Base-by-base conservation (phyloP, 169 alveolate genomes). In the Cystoisospora suis region DNA sequence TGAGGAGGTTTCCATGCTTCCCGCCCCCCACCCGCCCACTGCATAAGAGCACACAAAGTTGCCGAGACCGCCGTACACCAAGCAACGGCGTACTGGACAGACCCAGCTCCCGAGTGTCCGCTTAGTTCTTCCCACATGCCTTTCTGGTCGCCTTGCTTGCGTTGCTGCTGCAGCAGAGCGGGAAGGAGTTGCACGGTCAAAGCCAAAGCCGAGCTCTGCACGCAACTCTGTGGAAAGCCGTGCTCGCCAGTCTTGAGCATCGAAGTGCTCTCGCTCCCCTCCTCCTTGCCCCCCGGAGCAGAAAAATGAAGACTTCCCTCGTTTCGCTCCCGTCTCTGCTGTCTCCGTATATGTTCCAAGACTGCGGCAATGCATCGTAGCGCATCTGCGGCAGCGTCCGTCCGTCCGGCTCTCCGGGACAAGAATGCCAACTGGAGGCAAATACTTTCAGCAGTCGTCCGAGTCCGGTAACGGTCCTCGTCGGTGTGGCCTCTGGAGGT, bases 11-110 rank as follows among this genome's bases (percentile, higher is more conserved):
- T 40, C 53, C 53, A 40, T 17, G 77, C 42, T 44, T 65, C 77
- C 42, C 77, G 77, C 77, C 45, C 77, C 77, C 34, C 77, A 6
- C 83, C 83, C 32, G 83, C 53, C 83, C 83, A 72, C 42, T 72
- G 83, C 83, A 40, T 72, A 53, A 72, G 83, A 3, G 56, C 83
- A 53, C n/a, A 20, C 15, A 38, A 23, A 17, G 83, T 72, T 4
- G 79, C 89, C 38, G 89, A n/a, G 38, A 40, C 89, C 15, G 79
- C 89, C 40, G 17, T 44, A 27, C 34, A 45, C 77, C 79, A 40
- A 9, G 87, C 87, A 20, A 69, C 40, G 3, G 87, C 87, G 47
- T 45, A 42, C 70, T 45, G 77, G 42, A n/a, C 42, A 20, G 58
- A 40, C 58, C 83, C 83, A 4, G 36, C 42, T 32, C 83, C 53